Conservation (phyloP, 192 early-diverging fungal species). For the Coemansia sp. region DNA sequence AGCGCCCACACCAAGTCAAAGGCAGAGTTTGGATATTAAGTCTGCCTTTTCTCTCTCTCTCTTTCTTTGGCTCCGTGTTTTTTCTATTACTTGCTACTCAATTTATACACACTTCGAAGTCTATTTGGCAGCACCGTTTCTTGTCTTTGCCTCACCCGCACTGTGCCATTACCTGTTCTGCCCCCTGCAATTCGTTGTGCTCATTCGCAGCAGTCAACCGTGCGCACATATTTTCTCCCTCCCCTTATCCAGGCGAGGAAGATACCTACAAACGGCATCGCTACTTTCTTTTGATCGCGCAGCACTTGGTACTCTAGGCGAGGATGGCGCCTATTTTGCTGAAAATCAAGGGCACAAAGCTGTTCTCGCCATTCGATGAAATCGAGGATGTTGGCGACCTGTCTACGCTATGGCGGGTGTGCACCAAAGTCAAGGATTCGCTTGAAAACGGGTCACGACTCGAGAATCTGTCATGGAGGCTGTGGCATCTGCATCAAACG, state of each 20-base stretch:
- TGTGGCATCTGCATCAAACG: slow-evolving; percentile 76
- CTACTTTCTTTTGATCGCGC: background rate
- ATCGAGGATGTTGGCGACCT: slow-evolving; percentile 74
- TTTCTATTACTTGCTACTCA: background rate
- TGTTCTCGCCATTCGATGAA: slow-evolving; percentile 70
- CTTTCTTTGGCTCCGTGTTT: background rate
- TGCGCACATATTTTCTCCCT: background rate
- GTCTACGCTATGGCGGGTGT: slow-evolving; percentile 75
- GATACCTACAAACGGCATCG: background rate
- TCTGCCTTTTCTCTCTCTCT: background rate
- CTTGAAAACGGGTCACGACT: slow-evolving; percentile 77
- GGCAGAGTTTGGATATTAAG: too few species aligned
- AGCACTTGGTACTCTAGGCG: slow-evolving; percentile 1
- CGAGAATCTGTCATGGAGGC: slow-evolving; percentile 82
- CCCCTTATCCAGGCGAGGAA: slow-evolving; percentile 3
- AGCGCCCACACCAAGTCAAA: background rate
- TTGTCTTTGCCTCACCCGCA: too few species aligned
- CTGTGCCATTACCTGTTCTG: background rate
- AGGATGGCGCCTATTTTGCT: slow-evolving; percentile 66
- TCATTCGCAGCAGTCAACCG: background rate
- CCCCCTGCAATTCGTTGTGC: too few species aligned
- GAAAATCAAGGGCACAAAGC: slow-evolving; percentile 71
- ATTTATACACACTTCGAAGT: background rate
- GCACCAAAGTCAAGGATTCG: slow-evolving; percentile 80
- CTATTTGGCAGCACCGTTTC: background rate